Evolutionary conservation across 768 basidiomycete species (phyloP), one percentile per base, ranked within the genome.

Genomic region (Serendipita vermifera): DNA sequence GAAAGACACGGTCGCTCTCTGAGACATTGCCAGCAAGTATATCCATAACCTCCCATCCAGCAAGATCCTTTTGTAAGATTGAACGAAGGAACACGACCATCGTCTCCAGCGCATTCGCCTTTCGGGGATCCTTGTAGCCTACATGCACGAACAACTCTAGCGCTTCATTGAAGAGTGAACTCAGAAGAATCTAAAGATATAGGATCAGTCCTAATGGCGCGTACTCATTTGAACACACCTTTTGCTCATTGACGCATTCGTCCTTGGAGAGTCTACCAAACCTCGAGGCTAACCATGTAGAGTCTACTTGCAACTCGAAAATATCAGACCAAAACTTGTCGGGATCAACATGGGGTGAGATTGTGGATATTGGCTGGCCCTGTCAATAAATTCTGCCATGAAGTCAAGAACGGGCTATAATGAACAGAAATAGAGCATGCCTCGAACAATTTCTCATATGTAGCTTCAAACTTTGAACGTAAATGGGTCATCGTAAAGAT

Each of bases 1-100:
- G 77, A 65, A 85, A 84, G 9, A 78, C 70, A 15, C 58, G 60
- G 63, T 85, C 83, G 54, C 81, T 82, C 54, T 75, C 70, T 9
- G 66, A 69, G 3, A 82, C 78, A 38, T 76, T 77, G 13, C 80
- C 80, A 2, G 80, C 81, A 39, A 84, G 74, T 22, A 82, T 64
- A 36, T 83, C 77, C 82, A 85, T 85, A 5, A 79, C 73, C 62
- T 85, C 83, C 81, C 80, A 84, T 29, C 84, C 83, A 3, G 78
- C 73, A 1, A 79, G 64, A 55, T 77, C 75, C 67, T 84, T 84
- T 33, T 69, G 69, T 54, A 85, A 68, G 15, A 82, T 63, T 55
- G 70, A 70, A 7, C 75, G 72, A 20, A 76, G 62, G 3, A 79
- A 31, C 13, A 79, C 66, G 0, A 73, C 67, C 33, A 83, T 65